Conservation (phyloP, 805 yeast species). For the Candida methanosorbosa region DNA sequence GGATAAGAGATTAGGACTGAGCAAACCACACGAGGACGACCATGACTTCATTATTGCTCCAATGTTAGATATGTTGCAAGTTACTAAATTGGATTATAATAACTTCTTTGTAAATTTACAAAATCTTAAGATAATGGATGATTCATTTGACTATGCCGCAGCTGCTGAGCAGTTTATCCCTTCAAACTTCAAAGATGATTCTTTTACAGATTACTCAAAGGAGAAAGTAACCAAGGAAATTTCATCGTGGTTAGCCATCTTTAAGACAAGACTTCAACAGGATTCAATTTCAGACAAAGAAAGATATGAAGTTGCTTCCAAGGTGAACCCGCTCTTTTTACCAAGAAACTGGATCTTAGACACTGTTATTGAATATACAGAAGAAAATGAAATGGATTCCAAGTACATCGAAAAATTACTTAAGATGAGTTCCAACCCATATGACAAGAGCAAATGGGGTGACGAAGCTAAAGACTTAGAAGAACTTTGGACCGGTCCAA, state of each 20-base stretch:
- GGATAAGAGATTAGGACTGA: constrained; percentile 62
- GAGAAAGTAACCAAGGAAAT: constrained; percentile 34
- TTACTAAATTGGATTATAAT: constrained; percentile 69
- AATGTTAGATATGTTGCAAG: constrained; percentile 50
- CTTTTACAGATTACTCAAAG: constrained; percentile 16
- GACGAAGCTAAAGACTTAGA: constrained; percentile 52
- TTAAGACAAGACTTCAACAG: constrained; percentile 33
- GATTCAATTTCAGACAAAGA: constrained; percentile 4
- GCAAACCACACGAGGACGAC: constrained; percentile 28
- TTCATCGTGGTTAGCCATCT: constrained; percentile 44
- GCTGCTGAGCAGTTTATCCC: constrained; percentile 22
- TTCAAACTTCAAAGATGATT: constrained; percentile 15
- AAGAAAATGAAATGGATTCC: constrained; percentile 44
- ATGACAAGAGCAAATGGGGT: constrained; percentile 60
- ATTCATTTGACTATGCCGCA: constrained; percentile 21
- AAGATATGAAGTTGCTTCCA: constrained; percentile 33
- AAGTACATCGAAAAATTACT: constrained; percentile 50
- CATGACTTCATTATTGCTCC: constrained; percentile 44
- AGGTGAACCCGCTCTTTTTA: constrained; percentile 67
- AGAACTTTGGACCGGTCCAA: constrained; percentile 44
- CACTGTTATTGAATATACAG: constrained; percentile 58
- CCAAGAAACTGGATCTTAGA: constrained; percentile 84
- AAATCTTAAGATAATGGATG: constrained; percentile 26
- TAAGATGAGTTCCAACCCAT: constrained; percentile 71
- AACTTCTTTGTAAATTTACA: constrained; percentile 66